Evolutionary conservation across 129 eudicot genomes (phyloP), one percentile per base, ranked within the genome.

Genomic region (Sambucus nigra): DNA sequence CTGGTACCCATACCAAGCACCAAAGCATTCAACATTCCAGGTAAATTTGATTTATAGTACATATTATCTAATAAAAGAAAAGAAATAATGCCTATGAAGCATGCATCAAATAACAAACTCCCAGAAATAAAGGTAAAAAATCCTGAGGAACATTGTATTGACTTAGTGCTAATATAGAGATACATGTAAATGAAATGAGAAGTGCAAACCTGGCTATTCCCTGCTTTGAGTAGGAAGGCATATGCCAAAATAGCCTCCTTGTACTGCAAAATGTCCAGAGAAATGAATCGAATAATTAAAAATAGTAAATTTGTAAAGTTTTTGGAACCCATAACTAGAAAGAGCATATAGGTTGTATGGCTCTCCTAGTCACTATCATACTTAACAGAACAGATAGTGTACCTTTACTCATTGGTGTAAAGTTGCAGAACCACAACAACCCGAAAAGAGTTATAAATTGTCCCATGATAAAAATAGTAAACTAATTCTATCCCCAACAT

Each of bases 201-300:
- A 60, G 59, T 14, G 26, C 51, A 20, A 51, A 91, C 99, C 95
- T 82, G 78, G 51, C 39, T 22, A 55, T 64, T 63, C 55, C 74
- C 82, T 39, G 60, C 75, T 67, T 69, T 86, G 56, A 91, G 94
- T 66, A 91, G 70, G 59, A 76, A 51, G 5, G 84, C 94, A 68
- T 91, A 91, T 2, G 88, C 82, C 80, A 91, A 74, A 66, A 91
- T 71, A 46, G 94, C 93, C 69, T 91, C 99, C 74, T 91, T 86
- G 83, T 71, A 86, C 99, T 91, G 94, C 75, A 76, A 31, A 59
- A 19, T 26, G 62, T 55, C 53, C 58, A 38, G 18, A 60, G 19
- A 42, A 13, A 42, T 2, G 20, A 16, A 42, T 16, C 19, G 16
- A 6, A 42, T 42, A 42, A 42, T 15, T 9, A 20, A 7, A 42